These are phyloP conservation scores for Penicillium sp. DNA, from an alignment of 2,329 filamentous ascomycete species.

Conservation along the genomic window DNA sequence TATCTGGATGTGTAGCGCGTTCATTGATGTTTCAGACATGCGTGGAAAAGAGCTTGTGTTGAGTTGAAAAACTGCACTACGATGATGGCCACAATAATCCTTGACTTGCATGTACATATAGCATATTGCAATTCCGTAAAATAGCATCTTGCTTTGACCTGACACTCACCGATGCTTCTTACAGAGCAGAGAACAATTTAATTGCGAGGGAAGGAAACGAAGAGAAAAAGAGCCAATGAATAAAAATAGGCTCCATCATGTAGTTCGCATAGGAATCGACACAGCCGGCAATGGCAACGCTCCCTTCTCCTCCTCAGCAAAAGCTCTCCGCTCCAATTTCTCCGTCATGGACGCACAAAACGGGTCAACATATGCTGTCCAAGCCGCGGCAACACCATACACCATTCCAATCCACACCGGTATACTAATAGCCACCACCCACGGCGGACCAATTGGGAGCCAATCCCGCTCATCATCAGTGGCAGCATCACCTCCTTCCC, in stretches of 20 bases:
- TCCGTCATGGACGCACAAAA: conserved; percentile 54
- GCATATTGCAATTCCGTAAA: too few species aligned
- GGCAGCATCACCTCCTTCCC: conserved; percentile 33
- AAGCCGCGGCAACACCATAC: conserved; percentile 53
- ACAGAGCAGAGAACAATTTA: background rate
- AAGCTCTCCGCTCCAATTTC: conserved; percentile 52
- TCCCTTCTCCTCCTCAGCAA: conserved; percentile 47
- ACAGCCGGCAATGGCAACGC: conserved; percentile 23
- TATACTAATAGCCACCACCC: conserved; percentile 47
- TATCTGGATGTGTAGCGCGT: background rate
- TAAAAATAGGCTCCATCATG: conserved; percentile 1
- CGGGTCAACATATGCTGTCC: conserved; percentile 57
- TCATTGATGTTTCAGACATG: background rate
- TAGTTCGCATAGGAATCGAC: conserved; percentile 32
- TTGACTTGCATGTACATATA: background rate
- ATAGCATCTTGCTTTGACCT: too few species aligned
- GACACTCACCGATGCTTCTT: too few species aligned
- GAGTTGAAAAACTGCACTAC: too few species aligned
- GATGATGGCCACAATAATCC: background rate
- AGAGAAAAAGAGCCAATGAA: background rate
- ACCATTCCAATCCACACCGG: conserved; percentile 52
- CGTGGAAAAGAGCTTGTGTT: too few species aligned
- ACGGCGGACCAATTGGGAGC: conserved; percentile 45
- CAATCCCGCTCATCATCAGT: conserved; percentile 35
- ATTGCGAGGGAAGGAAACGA: background rate